A percentile compares a stretch with the other conserved stretches of the same genome.
These are phyloP conservation scores for Kodamaea laetipori DNA, from an alignment of 805 yeast genomes.

Conservation along the genomic window DNA sequence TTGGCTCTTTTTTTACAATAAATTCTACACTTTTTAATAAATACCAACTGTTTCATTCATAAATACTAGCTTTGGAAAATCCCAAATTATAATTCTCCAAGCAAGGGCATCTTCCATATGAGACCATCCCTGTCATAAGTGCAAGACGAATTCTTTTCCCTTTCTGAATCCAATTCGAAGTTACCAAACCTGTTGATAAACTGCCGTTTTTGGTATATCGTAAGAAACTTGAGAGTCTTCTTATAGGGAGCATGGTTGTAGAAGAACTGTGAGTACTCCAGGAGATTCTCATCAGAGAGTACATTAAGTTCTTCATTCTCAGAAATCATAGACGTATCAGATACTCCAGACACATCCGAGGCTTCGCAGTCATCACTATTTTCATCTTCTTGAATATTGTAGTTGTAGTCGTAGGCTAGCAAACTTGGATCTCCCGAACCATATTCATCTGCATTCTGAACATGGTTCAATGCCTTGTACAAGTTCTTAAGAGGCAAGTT, in stretches of 20 bases:
- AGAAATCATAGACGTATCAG: not conserved
- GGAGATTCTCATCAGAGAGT: conserved; percentile 18
- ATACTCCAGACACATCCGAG: too few relatives aligned
- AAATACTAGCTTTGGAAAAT: too few relatives aligned
- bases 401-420: conserved; percentile 22
- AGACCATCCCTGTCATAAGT: conserved; percentile 39
- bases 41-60: too few relatives aligned
- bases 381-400: not conserved
- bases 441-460: conserved; percentile 15
- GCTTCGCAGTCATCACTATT: not conserved
- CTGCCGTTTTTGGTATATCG: conserved; percentile 44
- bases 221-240: conserved; percentile 41
- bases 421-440: conserved; percentile 22
- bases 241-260: conserved; percentile 28
- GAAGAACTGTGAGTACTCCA: conserved; percentile 37
- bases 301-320: not conserved
- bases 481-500: conserved; percentile 49
- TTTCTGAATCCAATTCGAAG: conserved; percentile 24
- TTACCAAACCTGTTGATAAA: conserved; percentile 45
- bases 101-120: conserved; percentile 45
- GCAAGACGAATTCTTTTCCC: conserved; percentile 20
- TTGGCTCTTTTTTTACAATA: too few relatives aligned
- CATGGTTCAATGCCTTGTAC: conserved; percentile 47
- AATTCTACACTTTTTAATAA: too few relatives aligned
- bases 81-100: conserved; percentile 1